These are phyloP conservation scores for Gracilaria caudata DNA, from an alignment of 23 red algal species.

Conservation along the genomic window DNA sequence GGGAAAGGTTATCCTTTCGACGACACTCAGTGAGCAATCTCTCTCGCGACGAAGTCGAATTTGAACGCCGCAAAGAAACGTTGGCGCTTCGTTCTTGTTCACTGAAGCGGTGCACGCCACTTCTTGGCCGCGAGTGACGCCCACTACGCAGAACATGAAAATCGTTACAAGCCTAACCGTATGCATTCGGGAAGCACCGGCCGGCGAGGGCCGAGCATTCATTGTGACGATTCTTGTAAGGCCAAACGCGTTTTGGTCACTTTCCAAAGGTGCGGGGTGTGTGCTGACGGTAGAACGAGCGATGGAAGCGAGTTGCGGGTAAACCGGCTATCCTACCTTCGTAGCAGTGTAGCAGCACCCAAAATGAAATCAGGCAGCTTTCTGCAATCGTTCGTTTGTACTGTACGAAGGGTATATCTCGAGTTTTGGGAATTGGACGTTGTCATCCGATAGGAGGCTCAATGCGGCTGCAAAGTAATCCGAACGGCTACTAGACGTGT, in stretches of 20 bases:
- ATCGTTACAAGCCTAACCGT: not conserved
- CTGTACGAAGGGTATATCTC: not conserved
- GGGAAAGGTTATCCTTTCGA: conserved; percentile 2
- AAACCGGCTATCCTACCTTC: too few species aligned
- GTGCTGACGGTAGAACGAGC: too few species aligned
- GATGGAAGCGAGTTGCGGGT: not conserved
- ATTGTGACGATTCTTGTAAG: not conserved
- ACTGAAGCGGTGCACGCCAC: not conserved
- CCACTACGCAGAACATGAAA: not conserved
- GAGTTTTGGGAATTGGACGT: not conserved
- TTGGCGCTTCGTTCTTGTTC: not conserved
- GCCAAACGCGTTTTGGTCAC: not conserved
- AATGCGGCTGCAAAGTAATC: not conserved
- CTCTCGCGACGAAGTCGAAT: not conserved
- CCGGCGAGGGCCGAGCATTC: not conserved
- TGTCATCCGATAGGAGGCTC: too few species aligned
- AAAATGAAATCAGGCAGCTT: not conserved
- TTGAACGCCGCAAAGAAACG: not conserved
- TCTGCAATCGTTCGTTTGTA: not conserved
- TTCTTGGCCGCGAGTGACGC: not conserved
- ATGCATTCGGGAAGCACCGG: not conserved
- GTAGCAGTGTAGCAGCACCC: too few species aligned
- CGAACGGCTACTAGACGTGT: not conserved
- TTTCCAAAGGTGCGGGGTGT: too few species aligned
- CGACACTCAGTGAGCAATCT: not conserved